phyloP scores from a whole-genome alignment of 306 rosid species.

The Malus fusca region DNA sequence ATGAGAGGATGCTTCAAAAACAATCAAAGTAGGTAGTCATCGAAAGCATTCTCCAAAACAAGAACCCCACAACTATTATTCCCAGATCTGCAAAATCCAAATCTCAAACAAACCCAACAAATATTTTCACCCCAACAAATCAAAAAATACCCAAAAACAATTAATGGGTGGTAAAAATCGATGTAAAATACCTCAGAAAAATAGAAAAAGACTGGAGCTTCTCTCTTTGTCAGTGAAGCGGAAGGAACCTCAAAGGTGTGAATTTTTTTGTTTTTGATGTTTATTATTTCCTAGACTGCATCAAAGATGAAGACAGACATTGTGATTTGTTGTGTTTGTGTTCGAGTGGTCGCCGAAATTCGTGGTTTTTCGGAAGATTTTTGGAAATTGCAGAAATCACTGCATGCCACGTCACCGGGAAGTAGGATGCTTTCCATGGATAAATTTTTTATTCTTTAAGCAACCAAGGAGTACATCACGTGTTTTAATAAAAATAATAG shows the following conservation, averaged over 20 bases:
- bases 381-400: neutral
- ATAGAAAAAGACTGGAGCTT: neutral
- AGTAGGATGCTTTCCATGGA: neutral
- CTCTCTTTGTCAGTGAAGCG: neutral
- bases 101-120: slow-evolving; percentile 1
- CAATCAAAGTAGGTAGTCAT: slow-evolving; percentile 24
- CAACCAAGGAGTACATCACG: too few relatives aligned
- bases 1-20: slow-evolving; percentile 12
- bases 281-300: neutral
- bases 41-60: slow-evolving; percentile 15
- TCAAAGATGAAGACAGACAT: neutral
- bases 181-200: slow-evolving; percentile 6
- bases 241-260: neutral
- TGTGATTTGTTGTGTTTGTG: neutral
- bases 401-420: neutral
- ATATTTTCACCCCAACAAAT: neutral
- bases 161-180: neutral
- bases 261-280: neutral
- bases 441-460: too few relatives aligned
- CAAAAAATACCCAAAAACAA: neutral
- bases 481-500: too few relatives aligned
- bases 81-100: slow-evolving; percentile 30
- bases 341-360: neutral
- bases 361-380: neutral
- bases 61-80: neutral